Base-by-base conservation (phyloP, 202 grass and related monocot species). In the Hordeum pubiflorum region DNA sequence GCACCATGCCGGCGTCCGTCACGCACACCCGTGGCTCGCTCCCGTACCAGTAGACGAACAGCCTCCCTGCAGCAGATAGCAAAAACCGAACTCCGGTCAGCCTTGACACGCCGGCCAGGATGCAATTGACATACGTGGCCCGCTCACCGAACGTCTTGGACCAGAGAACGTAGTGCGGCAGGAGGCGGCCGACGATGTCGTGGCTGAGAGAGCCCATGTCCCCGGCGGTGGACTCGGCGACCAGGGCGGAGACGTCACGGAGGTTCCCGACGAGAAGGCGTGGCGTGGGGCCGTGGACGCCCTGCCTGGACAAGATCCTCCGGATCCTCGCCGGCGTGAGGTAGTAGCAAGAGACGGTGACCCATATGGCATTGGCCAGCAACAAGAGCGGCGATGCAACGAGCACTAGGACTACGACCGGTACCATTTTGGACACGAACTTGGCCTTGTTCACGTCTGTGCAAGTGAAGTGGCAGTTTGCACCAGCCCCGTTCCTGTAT, bases 151-250 rank as follows among this genome's bases (percentile, higher is more conserved):
- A 94, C n/a, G 41, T 36, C 86, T 88, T 89, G 56, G 79, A 89
- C 95, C 95, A 98, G 23, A 82, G 88, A n/a, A 85, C 84, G 31
- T 94, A 97, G 88, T 97, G 95, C 2, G 95, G 95, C 29, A 97
- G 84, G 18, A 94, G 86, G 12, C 95, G 95, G 62, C 79, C 79
- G 20, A 98, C 92, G 71, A 98, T 94, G 82, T 98, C 88, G 73
- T 98, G 95, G 70, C 57, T 82, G 7, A 93, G 88, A 2, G 82
- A 86, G 3, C 38, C 24, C 95, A 98, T 89, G 88, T 94, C 95
- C 0, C 7, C 8, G 15, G 90, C 80, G 21, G 90, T 97, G 67
- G 90, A 76, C 15, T 18, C 22, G 21, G 90, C 71, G 40, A 97
- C 77, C n/a, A 97, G 86, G 2, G 72, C 76, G 3, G 90, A 88